Evolutionary conservation across 306 rosid species (phyloP).

Genomic region (Trifolium dubium): DNA sequence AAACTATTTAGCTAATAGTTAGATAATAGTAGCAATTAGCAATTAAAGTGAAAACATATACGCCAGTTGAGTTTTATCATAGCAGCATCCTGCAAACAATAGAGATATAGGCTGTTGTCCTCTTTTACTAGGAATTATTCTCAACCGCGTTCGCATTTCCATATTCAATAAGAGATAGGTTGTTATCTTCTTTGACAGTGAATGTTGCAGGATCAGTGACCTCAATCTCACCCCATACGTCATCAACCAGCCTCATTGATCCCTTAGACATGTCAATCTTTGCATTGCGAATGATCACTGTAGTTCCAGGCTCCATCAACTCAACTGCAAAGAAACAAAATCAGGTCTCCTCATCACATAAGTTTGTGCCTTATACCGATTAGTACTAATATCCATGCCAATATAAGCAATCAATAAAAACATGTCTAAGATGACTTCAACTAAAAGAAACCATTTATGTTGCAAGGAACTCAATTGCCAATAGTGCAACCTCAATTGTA

Average conservation of each 20-base stretch:
- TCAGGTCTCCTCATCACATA: background rate
- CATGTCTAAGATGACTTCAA: background rate
- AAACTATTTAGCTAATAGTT: conserved; percentile 31
- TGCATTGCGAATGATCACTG: conserved; percentile 56
- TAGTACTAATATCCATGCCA: background rate
- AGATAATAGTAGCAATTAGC: conserved; percentile 10
- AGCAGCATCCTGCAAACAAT: background rate
- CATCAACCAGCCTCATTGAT: conserved; percentile 55
- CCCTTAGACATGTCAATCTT: conserved; percentile 61
- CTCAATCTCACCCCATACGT: conserved; percentile 54
- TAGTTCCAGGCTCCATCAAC: conserved; percentile 49
- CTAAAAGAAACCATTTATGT: background rate
- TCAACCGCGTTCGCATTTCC: conserved; percentile 51
- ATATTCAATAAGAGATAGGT: conserved; percentile 54
- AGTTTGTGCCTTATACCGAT: background rate
- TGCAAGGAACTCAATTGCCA: background rate
- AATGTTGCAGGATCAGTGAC: conserved; percentile 53
- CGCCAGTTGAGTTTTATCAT: background rate
- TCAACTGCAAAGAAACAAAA: conserved; percentile 46
- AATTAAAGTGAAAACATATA: conserved; percentile 14
- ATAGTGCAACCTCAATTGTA: background rate
- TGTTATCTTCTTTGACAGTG: conserved; percentile 55
- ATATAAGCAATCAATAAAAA: background rate
- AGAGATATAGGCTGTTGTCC: background rate
- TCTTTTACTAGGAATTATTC: conserved; percentile 38